These are phyloP conservation scores for Chytriomyces sp. DNA, from an alignment of 192 early-diverging fungal genomes.

Conservation along the genomic window DNA sequence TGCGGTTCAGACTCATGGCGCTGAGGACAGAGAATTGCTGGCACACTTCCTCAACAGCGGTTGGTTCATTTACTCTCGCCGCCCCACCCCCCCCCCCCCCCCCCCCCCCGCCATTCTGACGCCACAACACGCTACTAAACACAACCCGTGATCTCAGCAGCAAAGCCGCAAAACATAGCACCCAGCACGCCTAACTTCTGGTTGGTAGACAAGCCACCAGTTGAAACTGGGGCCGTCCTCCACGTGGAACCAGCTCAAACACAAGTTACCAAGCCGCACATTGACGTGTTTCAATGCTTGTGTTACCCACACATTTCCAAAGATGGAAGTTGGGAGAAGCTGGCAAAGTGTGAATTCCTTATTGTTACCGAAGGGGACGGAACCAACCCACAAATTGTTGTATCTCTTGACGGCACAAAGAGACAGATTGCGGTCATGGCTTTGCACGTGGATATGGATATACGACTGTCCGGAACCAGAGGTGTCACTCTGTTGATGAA, in stretches of 20 bases:
- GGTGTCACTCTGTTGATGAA: background rate
- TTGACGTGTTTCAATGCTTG: background rate
- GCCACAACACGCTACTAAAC: background rate
- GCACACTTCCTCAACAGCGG: background rate
- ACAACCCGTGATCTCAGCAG: background rate
- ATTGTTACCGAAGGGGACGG: background rate
- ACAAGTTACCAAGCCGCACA: background rate
- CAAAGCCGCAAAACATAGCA: background rate
- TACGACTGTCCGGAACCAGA: background rate
- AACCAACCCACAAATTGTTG: background rate
- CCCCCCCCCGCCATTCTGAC: too few relatives aligned
- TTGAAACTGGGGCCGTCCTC: background rate
- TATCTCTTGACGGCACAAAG: slow-evolving; percentile 5
- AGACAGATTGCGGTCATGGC: background rate
- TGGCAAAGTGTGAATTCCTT: background rate
- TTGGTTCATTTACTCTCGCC: background rate
- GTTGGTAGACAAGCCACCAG: slow-evolving; percentile 7
- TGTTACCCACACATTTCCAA: slow-evolving; percentile 12
- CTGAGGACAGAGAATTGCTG: background rate
- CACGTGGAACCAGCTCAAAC: background rate
- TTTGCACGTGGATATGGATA: background rate
- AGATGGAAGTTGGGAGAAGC: slow-evolving; percentile 14
- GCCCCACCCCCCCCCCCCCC: too few relatives aligned
- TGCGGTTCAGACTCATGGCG: background rate
- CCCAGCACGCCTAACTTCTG: background rate